Base-by-base conservation (phyloP, 2,329 filamentous ascomycete genomes). In the Neopestalotiopsis clavispora region DNA sequence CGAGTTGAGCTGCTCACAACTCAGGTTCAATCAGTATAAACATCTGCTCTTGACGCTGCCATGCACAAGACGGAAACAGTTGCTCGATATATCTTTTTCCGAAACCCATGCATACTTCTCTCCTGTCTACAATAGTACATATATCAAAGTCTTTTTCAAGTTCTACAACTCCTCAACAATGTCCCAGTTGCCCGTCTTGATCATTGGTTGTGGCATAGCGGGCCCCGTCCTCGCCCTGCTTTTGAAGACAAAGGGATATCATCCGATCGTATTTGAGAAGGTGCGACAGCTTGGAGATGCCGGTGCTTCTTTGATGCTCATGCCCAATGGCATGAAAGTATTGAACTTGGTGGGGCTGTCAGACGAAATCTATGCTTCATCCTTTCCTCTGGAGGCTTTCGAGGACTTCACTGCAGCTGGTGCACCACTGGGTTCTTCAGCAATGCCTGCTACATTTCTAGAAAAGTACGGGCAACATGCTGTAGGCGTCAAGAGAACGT, bases 181-280 rank as follows among this genome's bases (percentile, higher is more conserved):
- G 57, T 28, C 57, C 30, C 30, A 59, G 14, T 30, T 14, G 17
- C n/a, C 57, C 23, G 74, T 75, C n/a, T 71, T 76, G 4, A 69
- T 75, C 40, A 72, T 75, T 32, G 75, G 74, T 14, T 75, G 74
- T 23, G 74, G 74, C 5, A 67, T 75, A 3, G 74, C 74, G 12
- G 74, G 74, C 1, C 74, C 74, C 1, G 72, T 74, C 28, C 65
- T 74, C 17, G 74, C 71, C 3, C 66, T 72, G 32, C 67, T 76
- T 0, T 69, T 73, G 17, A 73, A 75, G 30, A 62, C 70, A 4
- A 76, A 76, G 64, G 74, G 74, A 23, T 76, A 75, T 66, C 61
- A 69, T 12, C 74, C 74, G 0, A 72, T 76, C 30, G 71, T 76
- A 28, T 76, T 76, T 68, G 75, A 76, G 56, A 73, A 74, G 23